These are phyloP conservation scores for Chytriomyces hyalinus DNA, from an alignment of 192 early-diverging fungal genomes.

Conservation along the genomic window DNA sequence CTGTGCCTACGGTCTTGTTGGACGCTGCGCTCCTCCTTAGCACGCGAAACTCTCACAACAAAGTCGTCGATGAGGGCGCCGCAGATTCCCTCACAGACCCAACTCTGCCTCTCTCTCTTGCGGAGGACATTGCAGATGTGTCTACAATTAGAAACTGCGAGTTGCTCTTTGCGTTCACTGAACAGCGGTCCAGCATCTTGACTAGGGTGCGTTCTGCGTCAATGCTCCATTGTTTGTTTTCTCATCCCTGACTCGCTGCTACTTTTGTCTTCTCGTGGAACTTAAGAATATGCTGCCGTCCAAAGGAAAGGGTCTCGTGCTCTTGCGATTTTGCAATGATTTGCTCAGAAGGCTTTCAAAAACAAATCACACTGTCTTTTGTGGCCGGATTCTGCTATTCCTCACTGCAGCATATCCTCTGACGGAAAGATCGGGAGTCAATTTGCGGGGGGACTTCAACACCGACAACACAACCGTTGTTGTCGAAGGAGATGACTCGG, in stretches of 20 bases:
- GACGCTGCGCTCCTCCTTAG: background rate
- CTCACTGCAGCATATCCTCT: conserved; percentile 85
- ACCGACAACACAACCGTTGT: conserved; percentile 61
- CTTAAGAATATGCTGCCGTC: conserved; percentile 69
- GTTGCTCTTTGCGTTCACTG: conserved; percentile 69
- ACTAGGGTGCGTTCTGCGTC: conserved; percentile 53
- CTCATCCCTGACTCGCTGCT: background rate
- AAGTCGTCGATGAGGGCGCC: background rate
- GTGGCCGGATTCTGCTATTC: conserved; percentile 88
- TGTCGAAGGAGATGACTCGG: conserved; percentile 39
- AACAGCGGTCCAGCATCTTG: conserved; percentile 56
- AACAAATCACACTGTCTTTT: conserved; percentile 76
- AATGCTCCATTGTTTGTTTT: too few relatives aligned
- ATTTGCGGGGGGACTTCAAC: conserved; percentile 88
- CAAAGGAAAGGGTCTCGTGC: conserved; percentile 81
- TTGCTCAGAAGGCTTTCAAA: conserved; percentile 88
- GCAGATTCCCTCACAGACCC: conserved; percentile 39
- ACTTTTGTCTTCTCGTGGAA: background rate
- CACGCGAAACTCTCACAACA: background rate
- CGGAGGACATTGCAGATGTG: conserved; percentile 75
- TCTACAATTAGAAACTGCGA: conserved; percentile 63
- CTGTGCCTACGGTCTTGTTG: background rate
- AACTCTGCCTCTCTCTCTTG: conserved; percentile 56
- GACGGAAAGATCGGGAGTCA: conserved; percentile 88
- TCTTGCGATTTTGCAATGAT: conserved; percentile 87